These are phyloP conservation scores for Stemphylium vesicarium DNA, from an alignment of 2,329 filamentous ascomycete genomes.

Conservation along the genomic window DNA sequence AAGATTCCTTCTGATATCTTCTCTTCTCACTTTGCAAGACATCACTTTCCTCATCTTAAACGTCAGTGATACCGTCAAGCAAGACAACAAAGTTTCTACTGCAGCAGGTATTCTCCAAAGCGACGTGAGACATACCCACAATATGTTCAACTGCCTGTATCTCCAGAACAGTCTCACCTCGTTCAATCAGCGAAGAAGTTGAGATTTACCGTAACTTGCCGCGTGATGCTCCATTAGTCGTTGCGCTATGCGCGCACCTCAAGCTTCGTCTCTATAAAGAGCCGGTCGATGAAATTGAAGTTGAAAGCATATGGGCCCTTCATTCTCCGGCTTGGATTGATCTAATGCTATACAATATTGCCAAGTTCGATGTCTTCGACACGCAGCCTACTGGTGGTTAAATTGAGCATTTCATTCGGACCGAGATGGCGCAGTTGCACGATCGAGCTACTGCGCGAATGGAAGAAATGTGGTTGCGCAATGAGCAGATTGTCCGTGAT, in stretches of 20 bases:
- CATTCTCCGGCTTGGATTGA: background rate
- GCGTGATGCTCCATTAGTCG: background rate
- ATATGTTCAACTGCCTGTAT: background rate
- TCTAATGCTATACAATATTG: conserved; percentile 5
- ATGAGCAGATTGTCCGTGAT: background rate
- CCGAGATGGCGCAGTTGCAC: conserved; percentile 1
- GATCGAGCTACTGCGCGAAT: background rate
- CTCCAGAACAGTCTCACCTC: background rate
- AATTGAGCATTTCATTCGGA: conserved; percentile 8
- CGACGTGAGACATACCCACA: background rate
- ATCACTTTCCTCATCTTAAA: background rate
- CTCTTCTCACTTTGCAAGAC: no score
- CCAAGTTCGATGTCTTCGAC: conserved; percentile 5
- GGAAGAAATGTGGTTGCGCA: background rate
- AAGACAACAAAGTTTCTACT: no score
- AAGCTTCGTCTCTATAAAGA: background rate
- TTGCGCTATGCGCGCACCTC: background rate
- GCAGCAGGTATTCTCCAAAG: background rate
- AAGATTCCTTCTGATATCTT: no score
- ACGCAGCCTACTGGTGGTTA: conserved; percentile 4
- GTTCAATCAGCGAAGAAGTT: background rate
- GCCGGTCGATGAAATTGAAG: conserved; percentile 7
- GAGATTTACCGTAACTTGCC: background rate
- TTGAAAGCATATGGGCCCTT: conserved; percentile 7
- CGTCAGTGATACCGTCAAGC: background rate